Evolutionary conservation across 805 yeast genomes (phyloP), one percentile per base, ranked within the genome.

Genomic region (Candida insectorum): DNA sequence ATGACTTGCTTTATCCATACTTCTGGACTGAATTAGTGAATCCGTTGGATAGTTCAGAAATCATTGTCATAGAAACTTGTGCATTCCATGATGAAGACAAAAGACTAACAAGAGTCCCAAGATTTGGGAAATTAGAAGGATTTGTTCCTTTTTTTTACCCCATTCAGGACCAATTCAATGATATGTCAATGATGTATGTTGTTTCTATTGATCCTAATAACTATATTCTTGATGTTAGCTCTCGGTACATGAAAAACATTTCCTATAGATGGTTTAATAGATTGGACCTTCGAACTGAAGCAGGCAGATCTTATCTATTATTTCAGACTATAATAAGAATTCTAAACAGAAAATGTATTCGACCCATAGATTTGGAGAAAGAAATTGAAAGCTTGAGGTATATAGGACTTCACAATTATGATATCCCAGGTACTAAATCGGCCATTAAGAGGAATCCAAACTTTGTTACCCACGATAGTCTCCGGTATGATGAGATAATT

Each of bases 1-100:
- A 47, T 35, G 66, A 60, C 37, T 39, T 60, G 8, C 36, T 60
- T 6, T 60, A 55, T 33, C 66, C 66, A 2, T 60, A 60, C 37
- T 60, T 40, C 34, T 60, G 66, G 66, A 58, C 62, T 6, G 66
- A 60, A 34, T 34, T 60, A 4, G 40, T 60, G 11, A 58, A 60
- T 37, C 65, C 66, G 1, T 23, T 51, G 8, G 37, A 60, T 30
- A 33, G 40, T 1, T 20, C 36, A 9, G 59, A 58, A 33, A 18
- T 60, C 1, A 31, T 56, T 11, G 34, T 58, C 1, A n/a, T 60
- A 0, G 66, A 60, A 30, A 38, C 58, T 2, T 41, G 45, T 17
- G 45, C 59, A 17, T 60, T 60, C 31, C 54, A 53, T 27, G 50
- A 57, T 16, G 65, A 58, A 34, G 49, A 44, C 4, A 44, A 52